Evolutionary conservation across 345 rosid genomes (phyloP).

Genomic region (Eucalyptus albens): DNA sequence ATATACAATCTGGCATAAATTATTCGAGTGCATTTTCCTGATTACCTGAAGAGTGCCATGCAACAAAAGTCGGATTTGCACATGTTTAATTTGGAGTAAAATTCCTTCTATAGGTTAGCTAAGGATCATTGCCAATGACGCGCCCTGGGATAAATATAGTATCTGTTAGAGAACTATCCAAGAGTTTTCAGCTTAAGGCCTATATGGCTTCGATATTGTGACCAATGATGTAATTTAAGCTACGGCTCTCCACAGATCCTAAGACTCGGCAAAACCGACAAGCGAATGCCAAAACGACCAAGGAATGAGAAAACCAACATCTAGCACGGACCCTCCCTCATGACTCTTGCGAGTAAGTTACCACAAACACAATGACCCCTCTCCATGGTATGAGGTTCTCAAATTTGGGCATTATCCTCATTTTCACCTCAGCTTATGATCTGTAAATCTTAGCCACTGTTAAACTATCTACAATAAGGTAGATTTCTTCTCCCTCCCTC

Average conservation of each 20-base stretch:
- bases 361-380: neutral
- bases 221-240: neutral
- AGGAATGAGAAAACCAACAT: neutral
- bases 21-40: neutral
- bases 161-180: neutral
- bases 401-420: neutral
- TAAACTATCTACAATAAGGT: neutral
- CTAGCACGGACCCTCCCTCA: neutral
- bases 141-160: neutral
- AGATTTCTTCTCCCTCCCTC: neutral
- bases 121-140: neutral
- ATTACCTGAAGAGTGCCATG: neutral
- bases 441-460: neutral
- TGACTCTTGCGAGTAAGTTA: neutral
- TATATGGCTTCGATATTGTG: neutral
- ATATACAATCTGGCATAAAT: accelerated
- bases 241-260: neutral
- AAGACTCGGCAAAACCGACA: neutral
- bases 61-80: neutral
- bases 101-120: neutral
- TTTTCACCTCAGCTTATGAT: neutral
- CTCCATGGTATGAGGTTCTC: neutral
- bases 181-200: neutral
- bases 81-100: neutral
- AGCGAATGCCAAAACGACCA: neutral